Base-by-base conservation (phyloP, 768 basidiomycete genomes). In the Roridomyces roridus region DNA sequence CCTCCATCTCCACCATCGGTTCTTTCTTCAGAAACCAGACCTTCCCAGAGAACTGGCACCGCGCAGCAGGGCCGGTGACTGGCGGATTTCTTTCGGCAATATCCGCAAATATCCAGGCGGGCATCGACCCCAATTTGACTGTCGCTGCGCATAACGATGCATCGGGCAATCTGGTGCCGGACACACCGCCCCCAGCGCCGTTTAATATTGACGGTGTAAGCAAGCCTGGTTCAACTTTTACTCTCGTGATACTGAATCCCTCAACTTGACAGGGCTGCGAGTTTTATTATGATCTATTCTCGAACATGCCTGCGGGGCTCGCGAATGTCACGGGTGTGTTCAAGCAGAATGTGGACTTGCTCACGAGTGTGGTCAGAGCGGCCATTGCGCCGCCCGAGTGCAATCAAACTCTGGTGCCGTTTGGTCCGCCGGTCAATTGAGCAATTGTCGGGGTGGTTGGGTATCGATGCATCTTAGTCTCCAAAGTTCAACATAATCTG, bases 1-100 rank as follows among this genome's bases (percentile, higher is more conserved):
- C 52, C 20, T 55, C 59, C 24, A 31, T 41, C 7, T 42, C 26
- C 2, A 60, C 55, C 14, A 36, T 60, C 36, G 37, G 5, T 18
- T 54, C 58, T 15, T 55, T 59, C 29, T 54, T 59, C 45, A 34
- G 23, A 20, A 53, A 59, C 51, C 45, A 54, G 8, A 59, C 52
- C 45, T 60, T 54, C 47, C 57, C 57, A 25, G 21, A 24, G 17
- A 54, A 59, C 41, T 59, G 58, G 58, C 45, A 46, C 58, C 58
- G 58, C 36, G 39, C 58, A 4, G 51, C 58, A 7, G 24, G 26
- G 12, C 51, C 51, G 12, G 35, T 47, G 8, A 23, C 29, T 26
- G 46, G 51, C 10, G n/a, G n/a, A n/a, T n/a, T n/a, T n/a, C n/a
- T n/a, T n/a, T 6, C 18, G n/a, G 14, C 39, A n/a, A 29, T 35